These are phyloP conservation scores for Boletus mariae DNA, from an alignment of 1,284 basidiomycete genomes.

Conservation along the genomic window DNA sequence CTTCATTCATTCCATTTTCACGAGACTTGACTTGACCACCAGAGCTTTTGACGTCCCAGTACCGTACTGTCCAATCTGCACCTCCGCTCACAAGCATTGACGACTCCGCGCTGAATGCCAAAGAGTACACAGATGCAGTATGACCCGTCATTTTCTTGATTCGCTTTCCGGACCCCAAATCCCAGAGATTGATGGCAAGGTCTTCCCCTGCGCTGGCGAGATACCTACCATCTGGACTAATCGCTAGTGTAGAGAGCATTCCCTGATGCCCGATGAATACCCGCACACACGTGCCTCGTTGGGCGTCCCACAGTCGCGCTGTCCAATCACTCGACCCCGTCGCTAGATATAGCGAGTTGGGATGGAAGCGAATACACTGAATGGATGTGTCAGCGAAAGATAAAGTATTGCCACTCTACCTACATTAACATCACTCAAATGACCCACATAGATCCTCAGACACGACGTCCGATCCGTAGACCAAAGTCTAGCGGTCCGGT, in stretches of 20 bases:
- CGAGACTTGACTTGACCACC: conserved; percentile 61
- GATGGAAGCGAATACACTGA: conserved; percentile 96
- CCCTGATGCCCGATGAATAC: conserved; percentile 97
- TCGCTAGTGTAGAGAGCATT: conserved; percentile 81
- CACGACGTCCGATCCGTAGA: conserved; percentile 89
- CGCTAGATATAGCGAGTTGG: conserved; percentile 95
- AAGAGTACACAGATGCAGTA: conserved; percentile 81
- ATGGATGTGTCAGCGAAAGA: conserved; percentile 10
- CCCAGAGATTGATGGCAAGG: conserved; percentile 93
- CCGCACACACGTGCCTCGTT: conserved; percentile 88
- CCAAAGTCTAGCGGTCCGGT: conserved; percentile 95
- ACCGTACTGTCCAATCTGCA: conserved; percentile 92
- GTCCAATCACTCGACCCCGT: conserved; percentile 97
- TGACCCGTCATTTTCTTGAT: conserved; percentile 99
- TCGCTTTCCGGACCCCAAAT: conserved; percentile 86
- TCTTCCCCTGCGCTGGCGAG: conserved; percentile 94
- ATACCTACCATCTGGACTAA: conserved; percentile 92
- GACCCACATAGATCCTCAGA: conserved; percentile 91
- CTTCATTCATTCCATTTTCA: conserved; percentile 48
- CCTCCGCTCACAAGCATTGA: conserved; percentile 85
- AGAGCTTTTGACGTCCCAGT: conserved; percentile 90
- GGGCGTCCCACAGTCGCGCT: conserved; percentile 97
- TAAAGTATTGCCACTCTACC: conserved; percentile 34
- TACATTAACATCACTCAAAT: conserved; percentile 96
- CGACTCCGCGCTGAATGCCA: conserved; percentile 91